phyloP scores from a whole-genome alignment of 768 basidiomycete species.

The Cubamyces lactineus region DNA sequence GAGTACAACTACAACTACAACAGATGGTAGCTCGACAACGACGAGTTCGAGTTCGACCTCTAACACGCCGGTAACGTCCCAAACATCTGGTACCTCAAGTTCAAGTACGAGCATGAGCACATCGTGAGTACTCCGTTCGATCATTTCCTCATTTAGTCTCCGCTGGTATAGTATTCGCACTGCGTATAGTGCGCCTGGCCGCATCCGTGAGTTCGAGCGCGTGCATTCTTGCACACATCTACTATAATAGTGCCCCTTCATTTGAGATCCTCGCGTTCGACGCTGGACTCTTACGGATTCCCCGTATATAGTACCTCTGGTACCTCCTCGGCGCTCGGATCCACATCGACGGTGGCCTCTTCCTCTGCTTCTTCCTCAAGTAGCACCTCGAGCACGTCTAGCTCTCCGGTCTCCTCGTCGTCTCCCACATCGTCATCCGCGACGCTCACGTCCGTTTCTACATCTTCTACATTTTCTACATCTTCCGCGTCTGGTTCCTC shows the following conservation, averaged over 20 bases:
- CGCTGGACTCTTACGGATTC: constrained; percentile 13
- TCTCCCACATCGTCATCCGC: neutral
- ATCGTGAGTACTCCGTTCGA: constrained; percentile 11
- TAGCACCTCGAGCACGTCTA: neutral
- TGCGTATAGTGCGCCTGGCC: neutral
- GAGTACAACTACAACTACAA: neutral
- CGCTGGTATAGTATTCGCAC: no score
- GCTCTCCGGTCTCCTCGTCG: neutral
- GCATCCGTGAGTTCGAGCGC: neutral
- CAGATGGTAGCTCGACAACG: neutral
- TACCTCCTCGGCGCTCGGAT: neutral
- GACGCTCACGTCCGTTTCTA: neutral
- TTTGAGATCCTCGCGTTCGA: constrained; percentile 11
- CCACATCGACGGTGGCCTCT: neutral
- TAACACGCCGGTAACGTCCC: neutral
- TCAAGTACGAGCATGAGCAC: neutral
- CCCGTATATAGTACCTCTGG: neutral
- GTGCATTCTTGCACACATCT: neutral
- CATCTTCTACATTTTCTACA: neutral
- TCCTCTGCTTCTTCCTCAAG: constrained; percentile 1
- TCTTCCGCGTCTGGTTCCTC: constrained; percentile 1
- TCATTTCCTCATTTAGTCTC: neutral
- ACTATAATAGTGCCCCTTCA: neutral
- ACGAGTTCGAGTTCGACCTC: neutral
- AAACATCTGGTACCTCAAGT: neutral